Evolutionary conservation across 371 early-diverging fungal species (phyloP).

Genomic region (Lichtheimia hyalospora): DNA sequence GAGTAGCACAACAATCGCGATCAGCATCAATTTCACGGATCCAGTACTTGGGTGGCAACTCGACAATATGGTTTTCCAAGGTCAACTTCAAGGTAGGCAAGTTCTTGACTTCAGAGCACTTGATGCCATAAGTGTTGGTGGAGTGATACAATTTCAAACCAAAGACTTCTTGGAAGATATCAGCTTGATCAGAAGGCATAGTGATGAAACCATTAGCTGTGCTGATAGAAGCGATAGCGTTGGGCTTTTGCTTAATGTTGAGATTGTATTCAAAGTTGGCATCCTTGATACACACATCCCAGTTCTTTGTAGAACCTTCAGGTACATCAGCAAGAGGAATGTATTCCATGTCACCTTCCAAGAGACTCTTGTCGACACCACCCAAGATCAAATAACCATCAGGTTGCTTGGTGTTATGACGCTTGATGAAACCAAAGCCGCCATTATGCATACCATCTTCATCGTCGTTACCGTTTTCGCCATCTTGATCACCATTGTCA

Average conservation of each 20-base stretch:
- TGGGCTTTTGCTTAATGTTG: conserved; percentile 23
- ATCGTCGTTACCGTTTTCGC: background rate
- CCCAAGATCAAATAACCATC: conserved; percentile 37
- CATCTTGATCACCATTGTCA: background rate
- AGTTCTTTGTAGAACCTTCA: conserved; percentile 25
- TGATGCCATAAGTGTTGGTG: conserved; percentile 39
- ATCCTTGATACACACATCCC: conserved; percentile 45
- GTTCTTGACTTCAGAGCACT: conserved; percentile 43
- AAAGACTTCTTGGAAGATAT: conserved; percentile 39
- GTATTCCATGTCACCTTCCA: conserved; percentile 39
- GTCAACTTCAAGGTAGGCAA: conserved; percentile 38
- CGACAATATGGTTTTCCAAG: conserved; percentile 31
- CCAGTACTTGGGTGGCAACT: conserved; percentile 46
- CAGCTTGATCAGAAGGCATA: conserved; percentile 47
- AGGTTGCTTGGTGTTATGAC: conserved; percentile 9
- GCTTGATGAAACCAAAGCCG: conserved; percentile 33
- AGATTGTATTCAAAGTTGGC: conserved; percentile 35
- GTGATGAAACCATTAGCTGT: conserved; percentile 39
- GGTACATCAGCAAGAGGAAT: conserved; percentile 23
- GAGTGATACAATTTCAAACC: conserved; percentile 39
- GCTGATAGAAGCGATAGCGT: conserved; percentile 41
- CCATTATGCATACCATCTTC: conserved; percentile 6
- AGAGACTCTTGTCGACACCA: conserved; percentile 41
- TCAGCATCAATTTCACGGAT: conserved; percentile 30
- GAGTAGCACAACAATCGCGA: conserved; percentile 41